These are phyloP conservation scores for Toxicodendron radicans DNA, from an alignment of 345 rosid species.

Conservation along the genomic window DNA sequence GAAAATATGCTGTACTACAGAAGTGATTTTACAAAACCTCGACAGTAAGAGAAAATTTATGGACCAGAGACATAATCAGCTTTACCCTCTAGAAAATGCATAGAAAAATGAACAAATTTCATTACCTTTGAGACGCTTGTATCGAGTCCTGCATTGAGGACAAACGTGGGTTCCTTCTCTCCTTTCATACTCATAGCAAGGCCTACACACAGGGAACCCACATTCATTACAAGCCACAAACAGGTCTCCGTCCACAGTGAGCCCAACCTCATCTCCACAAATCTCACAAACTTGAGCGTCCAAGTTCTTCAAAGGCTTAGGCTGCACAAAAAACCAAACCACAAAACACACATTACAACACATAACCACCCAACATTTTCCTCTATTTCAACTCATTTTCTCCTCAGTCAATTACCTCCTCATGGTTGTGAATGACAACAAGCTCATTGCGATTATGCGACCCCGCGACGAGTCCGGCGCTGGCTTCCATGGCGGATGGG, in stretches of 20 bases:
- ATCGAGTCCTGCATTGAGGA: constrained; percentile 94
- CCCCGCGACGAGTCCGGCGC: constrained; percentile 97
- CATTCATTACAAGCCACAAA: constrained; percentile 99
- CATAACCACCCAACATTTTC: background rate
- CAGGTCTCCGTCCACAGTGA: constrained; percentile 87
- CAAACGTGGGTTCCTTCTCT: constrained; percentile 90
- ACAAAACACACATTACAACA: background rate
- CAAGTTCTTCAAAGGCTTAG: constrained; percentile 78
- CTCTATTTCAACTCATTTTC: background rate
- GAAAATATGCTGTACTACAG: too few species aligned
- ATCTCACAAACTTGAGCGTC: constrained; percentile 97
- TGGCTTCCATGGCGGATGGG: constrained; percentile 75
- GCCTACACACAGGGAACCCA: constrained; percentile 91
- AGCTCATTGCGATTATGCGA: constrained; percentile 99
- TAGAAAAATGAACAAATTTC: too few species aligned
- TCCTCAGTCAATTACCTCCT: constrained; percentile 53
- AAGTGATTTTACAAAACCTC: too few species aligned
- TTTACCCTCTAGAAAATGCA: too few species aligned
- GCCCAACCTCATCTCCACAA: constrained; percentile 80
- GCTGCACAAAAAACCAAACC: constrained; percentile 47
- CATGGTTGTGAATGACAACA: constrained; percentile 95
- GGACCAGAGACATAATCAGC: too few species aligned
- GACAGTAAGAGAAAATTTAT: too few species aligned
- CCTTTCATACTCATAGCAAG: constrained; percentile 96
- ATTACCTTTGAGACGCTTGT: constrained; percentile 93